Conservation (phyloP, 2,329 filamentous ascomycete species). For the Exophiala oligosperma region DNA sequence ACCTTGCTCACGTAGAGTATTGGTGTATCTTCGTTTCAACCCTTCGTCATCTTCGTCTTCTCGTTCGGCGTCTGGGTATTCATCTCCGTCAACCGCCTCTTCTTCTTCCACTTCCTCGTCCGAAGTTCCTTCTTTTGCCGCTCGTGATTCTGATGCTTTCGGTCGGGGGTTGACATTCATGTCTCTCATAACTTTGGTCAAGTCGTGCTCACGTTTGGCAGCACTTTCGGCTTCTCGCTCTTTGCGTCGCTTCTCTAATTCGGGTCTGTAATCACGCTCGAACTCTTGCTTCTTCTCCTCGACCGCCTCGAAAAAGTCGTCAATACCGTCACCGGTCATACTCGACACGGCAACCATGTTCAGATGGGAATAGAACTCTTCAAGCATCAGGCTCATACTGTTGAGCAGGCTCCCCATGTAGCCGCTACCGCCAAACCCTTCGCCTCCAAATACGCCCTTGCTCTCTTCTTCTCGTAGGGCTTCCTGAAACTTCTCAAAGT, state of each 20-base stretch:
- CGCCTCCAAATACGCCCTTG: slow-evolving; percentile 70
- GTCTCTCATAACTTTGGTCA: slow-evolving; percentile 92
- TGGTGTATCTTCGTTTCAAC: slow-evolving; percentile 74
- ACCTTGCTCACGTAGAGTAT: slow-evolving; percentile 64
- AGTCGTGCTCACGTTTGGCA: slow-evolving; percentile 71
- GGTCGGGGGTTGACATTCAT: slow-evolving; percentile 62
- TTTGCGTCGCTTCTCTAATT: slow-evolving; percentile 74
- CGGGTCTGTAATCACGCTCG: slow-evolving; percentile 83
- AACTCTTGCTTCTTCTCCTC: slow-evolving; percentile 86
- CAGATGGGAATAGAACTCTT: slow-evolving; percentile 95
- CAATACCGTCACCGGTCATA: slow-evolving; percentile 86
- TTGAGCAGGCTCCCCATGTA: slow-evolving; percentile 97
- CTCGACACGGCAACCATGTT: slow-evolving; percentile 91
- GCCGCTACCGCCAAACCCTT: slow-evolving; percentile 76
- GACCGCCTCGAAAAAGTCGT: slow-evolving; percentile 91
- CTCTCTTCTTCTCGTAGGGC: slow-evolving; percentile 81
- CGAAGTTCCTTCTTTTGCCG: slow-evolving; percentile 50
- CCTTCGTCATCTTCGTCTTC: slow-evolving; percentile 63
- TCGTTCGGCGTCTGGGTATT: slow-evolving; percentile 55
- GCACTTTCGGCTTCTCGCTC: slow-evolving; percentile 76
- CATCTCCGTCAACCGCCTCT: slow-evolving; percentile 47
- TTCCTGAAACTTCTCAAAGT: slow-evolving; percentile 92
- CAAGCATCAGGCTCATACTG: slow-evolving; percentile 95
- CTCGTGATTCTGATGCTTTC: slow-evolving; percentile 28
- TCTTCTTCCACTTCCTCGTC: slow-evolving; percentile 49